phyloP scores from a whole-genome alignment of 129 eudicot genomes.

The Dittrichia graveolens region DNA sequence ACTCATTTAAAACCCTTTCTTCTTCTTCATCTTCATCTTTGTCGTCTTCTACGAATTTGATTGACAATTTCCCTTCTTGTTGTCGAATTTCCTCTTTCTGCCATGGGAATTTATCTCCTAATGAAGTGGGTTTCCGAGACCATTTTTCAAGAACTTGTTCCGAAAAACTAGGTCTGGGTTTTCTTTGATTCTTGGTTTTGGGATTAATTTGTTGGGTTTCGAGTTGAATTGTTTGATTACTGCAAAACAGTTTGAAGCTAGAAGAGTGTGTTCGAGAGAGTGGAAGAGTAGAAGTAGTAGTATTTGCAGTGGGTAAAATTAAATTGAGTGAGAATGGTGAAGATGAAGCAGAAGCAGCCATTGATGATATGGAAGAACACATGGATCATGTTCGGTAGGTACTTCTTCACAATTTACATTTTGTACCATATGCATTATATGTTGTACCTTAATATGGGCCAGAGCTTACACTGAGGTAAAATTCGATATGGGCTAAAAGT shows the following conservation, averaged over 20 bases:
- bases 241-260: conserved; percentile 14
- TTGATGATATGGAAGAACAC: conserved; percentile 15
- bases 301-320: conserved; percentile 9
- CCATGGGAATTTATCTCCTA: conserved; percentile 70
- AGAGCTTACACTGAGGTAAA: too few species aligned
- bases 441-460: background rate
- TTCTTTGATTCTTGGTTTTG: conserved; percentile 58
- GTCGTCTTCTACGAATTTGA: conserved; percentile 10
- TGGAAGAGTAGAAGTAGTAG: conserved; percentile 5
- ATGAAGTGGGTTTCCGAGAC: conserved; percentile 58
- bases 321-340: conserved; percentile 35
- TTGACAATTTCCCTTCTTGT: background rate
- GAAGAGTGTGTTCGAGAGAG: conserved; percentile 20
- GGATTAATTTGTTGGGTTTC: conserved; percentile 40
- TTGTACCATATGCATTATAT: background rate
- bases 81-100: conserved; percentile 35
- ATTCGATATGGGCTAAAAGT: too few species aligned
- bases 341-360: conserved; percentile 30
- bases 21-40: conserved; percentile 23
- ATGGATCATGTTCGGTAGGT: background rate
- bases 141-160: conserved; percentile 82
- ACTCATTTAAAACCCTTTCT: conserved; percentile 28
- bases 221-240: conserved; percentile 38
- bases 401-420: background rate
- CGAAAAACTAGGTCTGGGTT: conserved; percentile 87